These are phyloP conservation scores for Borealophlyctis nickersoniae DNA, from an alignment of 192 early-diverging fungal species.

Conservation along the genomic window DNA sequence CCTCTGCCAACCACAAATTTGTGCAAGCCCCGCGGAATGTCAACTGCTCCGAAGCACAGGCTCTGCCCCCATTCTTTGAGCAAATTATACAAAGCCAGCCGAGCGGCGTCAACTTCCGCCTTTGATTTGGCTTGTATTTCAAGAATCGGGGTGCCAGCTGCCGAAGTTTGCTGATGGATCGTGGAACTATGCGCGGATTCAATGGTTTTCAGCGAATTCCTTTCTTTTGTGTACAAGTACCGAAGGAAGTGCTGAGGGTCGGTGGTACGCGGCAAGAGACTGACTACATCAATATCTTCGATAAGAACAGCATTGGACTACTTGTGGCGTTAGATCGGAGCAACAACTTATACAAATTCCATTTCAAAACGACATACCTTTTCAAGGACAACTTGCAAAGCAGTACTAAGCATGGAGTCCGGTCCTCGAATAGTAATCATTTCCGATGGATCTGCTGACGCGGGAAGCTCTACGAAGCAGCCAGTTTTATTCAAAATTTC, in stretches of 20 bases:
- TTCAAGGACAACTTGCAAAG: conserved; percentile 76
- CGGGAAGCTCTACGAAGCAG: conserved; percentile 81
- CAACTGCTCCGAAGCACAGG: conserved; percentile 62
- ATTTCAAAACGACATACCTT: conserved; percentile 46
- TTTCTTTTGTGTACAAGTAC: conserved; percentile 68
- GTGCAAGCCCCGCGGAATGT: conserved; percentile 77
- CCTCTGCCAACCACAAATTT: conserved; percentile 77
- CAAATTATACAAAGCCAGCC: conserved; percentile 49
- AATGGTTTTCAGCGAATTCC: conserved; percentile 69
- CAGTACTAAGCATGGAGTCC: conserved; percentile 60
- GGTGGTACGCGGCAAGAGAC: conserved; percentile 45
- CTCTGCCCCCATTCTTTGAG: conserved; percentile 51
- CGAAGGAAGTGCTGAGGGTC: conserved; percentile 60
- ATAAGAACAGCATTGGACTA: conserved; percentile 72
- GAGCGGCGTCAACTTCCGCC: conserved; percentile 61
- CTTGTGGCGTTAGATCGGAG: no score
- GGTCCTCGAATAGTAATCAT: conserved; percentile 79
- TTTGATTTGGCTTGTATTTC: conserved; percentile 77
- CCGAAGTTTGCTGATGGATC: conserved; percentile 13
- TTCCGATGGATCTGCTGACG: conserved; percentile 66
- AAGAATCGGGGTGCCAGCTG: conserved; percentile 42
- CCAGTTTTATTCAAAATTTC: conserved; percentile 85
- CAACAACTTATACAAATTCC: conserved; percentile 15
- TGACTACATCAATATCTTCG: conserved; percentile 65
- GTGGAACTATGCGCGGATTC: conserved; percentile 61